phyloP scores from a whole-genome alignment of 2,329 filamentous ascomycete genomes.

The Clonostachys byssicola region DNA sequence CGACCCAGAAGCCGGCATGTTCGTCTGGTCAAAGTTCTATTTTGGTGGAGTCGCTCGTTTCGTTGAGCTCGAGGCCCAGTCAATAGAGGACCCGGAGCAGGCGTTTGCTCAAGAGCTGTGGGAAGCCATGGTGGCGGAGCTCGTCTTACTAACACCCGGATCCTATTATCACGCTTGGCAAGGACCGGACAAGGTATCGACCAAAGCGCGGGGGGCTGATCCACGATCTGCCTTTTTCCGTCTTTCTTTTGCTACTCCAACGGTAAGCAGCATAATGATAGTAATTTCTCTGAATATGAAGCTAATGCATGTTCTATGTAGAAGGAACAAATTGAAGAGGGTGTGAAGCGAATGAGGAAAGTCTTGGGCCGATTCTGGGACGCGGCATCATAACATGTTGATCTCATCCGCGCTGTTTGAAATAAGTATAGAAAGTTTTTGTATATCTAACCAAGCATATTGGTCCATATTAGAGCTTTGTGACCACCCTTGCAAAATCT shows the following conservation, averaged over 20 bases:
- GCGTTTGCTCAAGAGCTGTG: constrained; percentile 13
- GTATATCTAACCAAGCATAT: too few relatives aligned
- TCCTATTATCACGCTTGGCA: constrained; percentile 24
- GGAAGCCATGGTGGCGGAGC: constrained; percentile 8
- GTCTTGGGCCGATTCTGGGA: background rate
- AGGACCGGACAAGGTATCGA: constrained; percentile 13
- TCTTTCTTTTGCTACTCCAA: constrained; percentile 17
- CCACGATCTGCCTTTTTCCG: constrained; percentile 14
- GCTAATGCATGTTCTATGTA: background rate
- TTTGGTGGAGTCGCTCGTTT: constrained; percentile 10
- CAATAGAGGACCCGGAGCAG: constrained; percentile 12
- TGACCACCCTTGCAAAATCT: too few relatives aligned
- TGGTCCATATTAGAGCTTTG: too few relatives aligned
- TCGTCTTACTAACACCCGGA: constrained; percentile 19
- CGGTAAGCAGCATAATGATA: constrained; percentile 10
- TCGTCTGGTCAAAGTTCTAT: constrained; percentile 22
- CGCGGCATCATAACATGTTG: too few relatives aligned
- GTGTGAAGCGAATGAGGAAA: background rate
- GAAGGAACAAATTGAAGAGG: background rate
- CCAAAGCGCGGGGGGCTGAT: constrained; percentile 13
- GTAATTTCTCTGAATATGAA: background rate
- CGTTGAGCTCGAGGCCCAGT: constrained; percentile 10
- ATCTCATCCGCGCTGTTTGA: too few relatives aligned
- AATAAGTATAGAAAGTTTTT: too few relatives aligned
- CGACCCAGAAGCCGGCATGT: constrained; percentile 21